A percentile compares a stretch with the other conserved stretches of the same genome.
These are phyloP conservation scores for Astrothelium subdiscretum DNA, from an alignment of 495 filamentous ascomycete species.

Conservation along the genomic window DNA sequence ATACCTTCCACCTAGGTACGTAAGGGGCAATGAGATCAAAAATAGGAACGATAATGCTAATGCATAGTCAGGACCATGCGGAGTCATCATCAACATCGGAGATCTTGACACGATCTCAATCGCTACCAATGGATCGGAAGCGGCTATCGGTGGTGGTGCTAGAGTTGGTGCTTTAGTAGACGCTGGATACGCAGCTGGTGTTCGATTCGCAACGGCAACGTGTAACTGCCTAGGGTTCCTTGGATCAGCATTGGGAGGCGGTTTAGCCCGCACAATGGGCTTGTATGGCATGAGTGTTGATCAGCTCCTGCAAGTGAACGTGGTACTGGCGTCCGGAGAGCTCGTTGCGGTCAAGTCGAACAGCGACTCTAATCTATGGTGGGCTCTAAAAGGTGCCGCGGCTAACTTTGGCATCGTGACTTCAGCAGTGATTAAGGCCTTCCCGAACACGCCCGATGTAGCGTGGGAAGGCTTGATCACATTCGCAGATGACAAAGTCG, in stretches of 20 bases:
- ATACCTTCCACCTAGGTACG: slow-evolving; percentile 7
- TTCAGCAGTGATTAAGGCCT: slow-evolving; percentile 16
- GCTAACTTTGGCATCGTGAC: slow-evolving; percentile 38
- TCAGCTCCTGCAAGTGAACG: not conserved
- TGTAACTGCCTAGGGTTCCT: not conserved
- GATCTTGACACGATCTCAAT: not conserved
- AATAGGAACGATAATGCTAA: not conserved
- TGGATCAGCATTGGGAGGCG: not conserved
- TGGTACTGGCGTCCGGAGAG: not conserved
- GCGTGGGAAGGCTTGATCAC: not conserved
- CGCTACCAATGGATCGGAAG: not conserved
- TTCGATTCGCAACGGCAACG: not conserved
- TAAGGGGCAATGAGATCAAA: not conserved
- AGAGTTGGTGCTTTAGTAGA: not conserved
- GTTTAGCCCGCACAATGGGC: not conserved
- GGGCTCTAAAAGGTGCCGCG: slow-evolving; percentile 29
- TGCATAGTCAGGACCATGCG: not conserved
- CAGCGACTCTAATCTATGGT: slow-evolving; percentile 27
- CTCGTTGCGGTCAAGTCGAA: not conserved
- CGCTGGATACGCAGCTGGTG: not conserved
- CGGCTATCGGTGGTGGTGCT: not conserved
- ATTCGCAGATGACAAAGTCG: not conserved
- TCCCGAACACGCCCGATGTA: not conserved
- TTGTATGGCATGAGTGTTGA: not conserved
- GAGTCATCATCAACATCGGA: not conserved